Percentiles rank a stretch among this genome's conserved stretches.
These are phyloP conservation scores for Linnemannia exigua DNA, from an alignment of 192 early-diverging fungal genomes.

Conservation along the genomic window DNA sequence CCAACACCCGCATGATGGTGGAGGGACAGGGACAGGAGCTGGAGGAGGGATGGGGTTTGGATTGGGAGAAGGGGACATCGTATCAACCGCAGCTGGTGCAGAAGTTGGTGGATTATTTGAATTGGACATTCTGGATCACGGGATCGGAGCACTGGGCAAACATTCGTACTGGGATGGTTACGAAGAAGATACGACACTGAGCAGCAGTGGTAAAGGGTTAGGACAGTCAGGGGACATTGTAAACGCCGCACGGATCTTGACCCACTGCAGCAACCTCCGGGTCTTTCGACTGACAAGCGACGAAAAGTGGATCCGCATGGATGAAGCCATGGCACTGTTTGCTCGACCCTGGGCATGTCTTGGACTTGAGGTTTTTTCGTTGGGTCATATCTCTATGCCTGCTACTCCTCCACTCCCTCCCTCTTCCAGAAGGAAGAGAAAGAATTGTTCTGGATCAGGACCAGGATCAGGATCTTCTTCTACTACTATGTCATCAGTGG, in stretches of 20 bases:
- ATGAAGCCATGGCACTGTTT: conserved; percentile 21
- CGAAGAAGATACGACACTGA: not conserved
- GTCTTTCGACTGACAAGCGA: conserved; percentile 39
- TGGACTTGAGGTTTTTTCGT: conserved; percentile 29
- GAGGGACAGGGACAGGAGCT: too few relatives aligned
- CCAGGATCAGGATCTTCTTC: not conserved
- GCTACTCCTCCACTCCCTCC: not conserved
- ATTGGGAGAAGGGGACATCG: not conserved
- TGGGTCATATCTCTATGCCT: conserved; percentile 30
- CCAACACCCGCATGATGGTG: conserved; percentile 22
- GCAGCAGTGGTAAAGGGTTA: too few relatives aligned
- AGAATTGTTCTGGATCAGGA: not conserved
- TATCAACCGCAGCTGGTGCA: not conserved
- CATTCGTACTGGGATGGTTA: not conserved
- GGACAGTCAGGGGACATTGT: conserved; percentile 15
- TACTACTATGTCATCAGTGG: not conserved
- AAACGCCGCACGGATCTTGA: conserved; percentile 29
- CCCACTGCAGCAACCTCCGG: conserved; percentile 17
- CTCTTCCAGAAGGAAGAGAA: not conserved
- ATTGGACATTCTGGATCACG: not conserved
- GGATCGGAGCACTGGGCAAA: conserved; percentile 3
- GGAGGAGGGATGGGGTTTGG: not conserved
- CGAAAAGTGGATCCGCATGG: conserved; percentile 26
- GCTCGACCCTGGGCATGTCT: conserved; percentile 35
- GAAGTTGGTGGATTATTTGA: not conserved